Evolutionary conservation across 495 filamentous ascomycete genomes (phyloP), one percentile per base, ranked within the genome.

Genomic region (Penicillium pulvis): DNA sequence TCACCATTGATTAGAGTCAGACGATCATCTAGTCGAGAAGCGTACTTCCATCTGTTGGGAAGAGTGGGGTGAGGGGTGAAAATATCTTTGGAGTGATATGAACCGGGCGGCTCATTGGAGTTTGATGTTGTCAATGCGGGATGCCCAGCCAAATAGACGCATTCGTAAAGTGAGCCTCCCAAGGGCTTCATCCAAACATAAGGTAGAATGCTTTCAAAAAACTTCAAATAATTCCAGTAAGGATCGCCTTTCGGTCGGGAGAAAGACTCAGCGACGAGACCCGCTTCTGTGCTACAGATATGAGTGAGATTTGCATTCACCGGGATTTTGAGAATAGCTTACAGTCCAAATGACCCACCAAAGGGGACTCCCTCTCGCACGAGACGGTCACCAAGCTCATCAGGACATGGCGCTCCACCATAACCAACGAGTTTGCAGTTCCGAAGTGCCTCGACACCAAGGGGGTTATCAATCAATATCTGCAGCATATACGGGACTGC

Each of bases 1-100:
- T 90, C 87, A 0, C 88, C 88, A 55, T 84, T 91, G 6, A 81
- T 63, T 8, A 91, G 77, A 0, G 82, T 86, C 14, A 91, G 77
- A 2, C 80, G 75, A 59, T 89, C 85, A 55, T 92, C 89, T 2
- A 82, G 63, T 6, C 88, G 77, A 5, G 76, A 79, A 19, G 83
- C 64, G 54, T 87, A 89, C 59, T 87, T 90, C 83, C 86, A 92
- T 5, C 81, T 77, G 56, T 81, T 73, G 1, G 78, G 69, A 17
- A 84, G 79, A 7, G 77, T 80, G 0, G 85, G 82, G 53, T 90
- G 87, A 20, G 81, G 80, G 4, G 66, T 69, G 65, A 90, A 90
- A 0, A 90, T 75, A 58, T 90, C 88, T 10, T 75, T 79, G 0
- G 85, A 86, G 35, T 79, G 70, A 62, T 74, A 87, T 0, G 82